phyloP scores from a whole-genome alignment of 495 filamentous ascomycete species.

The Talaromyces liani region DNA sequence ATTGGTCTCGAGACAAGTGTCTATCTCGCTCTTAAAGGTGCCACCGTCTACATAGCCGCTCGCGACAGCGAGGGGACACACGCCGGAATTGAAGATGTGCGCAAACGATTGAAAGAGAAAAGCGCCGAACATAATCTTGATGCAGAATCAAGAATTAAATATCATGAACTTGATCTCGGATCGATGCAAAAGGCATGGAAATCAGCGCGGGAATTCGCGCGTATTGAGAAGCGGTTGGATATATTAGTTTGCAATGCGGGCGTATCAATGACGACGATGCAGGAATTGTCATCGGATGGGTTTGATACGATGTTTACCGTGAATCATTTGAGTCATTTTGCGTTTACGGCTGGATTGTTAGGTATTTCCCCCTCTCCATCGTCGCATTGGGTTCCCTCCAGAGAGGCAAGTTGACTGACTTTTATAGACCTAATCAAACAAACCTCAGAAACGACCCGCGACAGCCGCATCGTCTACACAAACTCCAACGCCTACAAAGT shows the following conservation, averaged over 20 bases:
- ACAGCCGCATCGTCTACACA: constrained; percentile 13
- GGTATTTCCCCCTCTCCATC: background rate
- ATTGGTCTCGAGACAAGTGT: constrained; percentile 17
- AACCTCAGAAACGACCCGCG: constrained; percentile 6
- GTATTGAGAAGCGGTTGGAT: constrained; percentile 11
- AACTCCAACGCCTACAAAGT: constrained; percentile 13
- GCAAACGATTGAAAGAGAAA: background rate
- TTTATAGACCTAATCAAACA: constrained; percentile 9
- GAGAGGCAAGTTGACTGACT: background rate
- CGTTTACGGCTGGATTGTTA: constrained; percentile 12
- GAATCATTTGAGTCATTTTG: constrained; percentile 16
- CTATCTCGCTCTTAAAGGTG: constrained; percentile 12
- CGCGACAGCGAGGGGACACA: constrained; percentile 12
- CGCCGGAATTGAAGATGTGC: constrained; percentile 8
- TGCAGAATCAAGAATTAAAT: constrained; percentile 6
- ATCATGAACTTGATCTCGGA: constrained; percentile 13
- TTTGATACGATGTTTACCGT: constrained; percentile 14
- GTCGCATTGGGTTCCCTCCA: background rate
- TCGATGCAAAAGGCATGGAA: constrained; percentile 7
- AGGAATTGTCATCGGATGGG: constrained; percentile 11
- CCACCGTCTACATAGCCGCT: constrained; percentile 17
- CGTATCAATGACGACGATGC: constrained; percentile 11
- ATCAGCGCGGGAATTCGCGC: constrained; percentile 11
- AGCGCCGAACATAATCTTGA: background rate
- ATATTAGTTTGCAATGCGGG: constrained; percentile 16